A percentile compares a stretch with the other conserved stretches of the same genome.
These are phyloP conservation scores for Rhizoclosmatium sp. DNA, from an alignment of 192 early-diverging fungal species.

Conservation along the genomic window DNA sequence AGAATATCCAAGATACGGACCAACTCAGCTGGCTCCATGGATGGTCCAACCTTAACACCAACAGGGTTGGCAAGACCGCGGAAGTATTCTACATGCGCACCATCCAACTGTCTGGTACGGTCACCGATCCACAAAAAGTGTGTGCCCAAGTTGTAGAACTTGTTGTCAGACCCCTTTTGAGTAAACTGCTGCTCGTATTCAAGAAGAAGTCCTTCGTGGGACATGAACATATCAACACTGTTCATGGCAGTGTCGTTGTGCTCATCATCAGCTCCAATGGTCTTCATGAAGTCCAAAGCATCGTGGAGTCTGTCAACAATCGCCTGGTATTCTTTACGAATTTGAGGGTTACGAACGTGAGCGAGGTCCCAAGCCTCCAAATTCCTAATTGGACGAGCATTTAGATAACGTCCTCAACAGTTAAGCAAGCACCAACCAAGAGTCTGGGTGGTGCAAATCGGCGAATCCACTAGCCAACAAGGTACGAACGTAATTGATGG, in stretches of 20 bases:
- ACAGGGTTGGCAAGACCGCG: constrained; percentile 96
- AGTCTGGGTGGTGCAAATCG: constrained; percentile 88
- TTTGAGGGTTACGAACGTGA: constrained; percentile 81
- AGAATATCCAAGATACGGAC: constrained; percentile 84
- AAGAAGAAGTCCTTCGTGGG: constrained; percentile 94
- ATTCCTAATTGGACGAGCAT: constrained; percentile 38
- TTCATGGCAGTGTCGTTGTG: constrained; percentile 67
- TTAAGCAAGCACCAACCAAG: constrained; percentile 41
- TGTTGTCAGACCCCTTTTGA: constrained; percentile 52
- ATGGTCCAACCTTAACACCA: constrained; percentile 95
- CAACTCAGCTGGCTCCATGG: constrained; percentile 87
- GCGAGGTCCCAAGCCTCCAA: constrained; percentile 82
- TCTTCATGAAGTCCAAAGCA: constrained; percentile 92
- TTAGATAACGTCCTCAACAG: background rate
- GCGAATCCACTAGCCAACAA: constrained; percentile 85
- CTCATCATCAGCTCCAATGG: constrained; percentile 79
- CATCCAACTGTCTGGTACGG: constrained; percentile 93
- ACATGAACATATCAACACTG: constrained; percentile 90
- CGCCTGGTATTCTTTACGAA: constrained; percentile 86
- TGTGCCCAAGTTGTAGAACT: constrained; percentile 87
- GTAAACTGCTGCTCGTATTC: constrained; percentile 94
- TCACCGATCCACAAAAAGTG: constrained; percentile 99
- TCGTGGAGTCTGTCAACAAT: constrained; percentile 90
- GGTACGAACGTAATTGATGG: constrained; percentile 92
- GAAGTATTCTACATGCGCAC: constrained; percentile 97